Evolutionary conservation across 2,329 filamentous ascomycete genomes (phyloP), one percentile per base, ranked within the genome.

Genomic region (Sporothrix sp.): DNA sequence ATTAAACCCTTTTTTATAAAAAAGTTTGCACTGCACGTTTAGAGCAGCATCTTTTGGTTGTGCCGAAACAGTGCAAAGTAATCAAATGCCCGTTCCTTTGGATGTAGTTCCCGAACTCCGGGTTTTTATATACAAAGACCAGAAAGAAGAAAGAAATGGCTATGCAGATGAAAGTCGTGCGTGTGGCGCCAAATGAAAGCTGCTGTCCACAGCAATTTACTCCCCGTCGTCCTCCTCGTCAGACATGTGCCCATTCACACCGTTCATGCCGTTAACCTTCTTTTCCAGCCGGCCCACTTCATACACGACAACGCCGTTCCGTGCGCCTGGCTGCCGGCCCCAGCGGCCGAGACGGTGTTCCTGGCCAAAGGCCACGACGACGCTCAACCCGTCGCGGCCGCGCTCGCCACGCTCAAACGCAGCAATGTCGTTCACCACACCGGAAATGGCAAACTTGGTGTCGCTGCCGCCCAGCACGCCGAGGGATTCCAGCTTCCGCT

Each of bases 221-320:
- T 54, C 38, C 21, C 23, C 32, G 27, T 50, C 40, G 13, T 52
- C 27, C 33, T 54, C 56, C 8, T 53, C 48, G n/a, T 57, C 54
- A 10, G 54, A 50, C 21, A 48, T 52, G n/a, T 61, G 23, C 16
- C 49, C 49, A 16, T 49, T 46, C 25, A 33, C 27, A 4, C 20
- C 30, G 11, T 38, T 42, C 4, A 14, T 23, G 39, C 37, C 43
- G 25, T 38, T 50, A 10, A 21, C 11, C 8, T n/a, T n/a, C 13
- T 16, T 32, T n/a, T 36, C 32, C 18, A 23, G 23, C 35, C 43
- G 50, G 39, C 28, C 20, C 7, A 96, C 79, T 64, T 95, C 89
- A 62, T 95, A 94, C 9, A 96, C 76, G 21, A 93, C 78, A n/a
- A 85, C 86, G 7, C 87, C 87, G 62, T 95, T 96, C 57, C 82